These are phyloP conservation scores for Acaromyces ingoldii DNA, from an alignment of 1,284 basidiomycete genomes.

Conservation along the genomic window DNA sequence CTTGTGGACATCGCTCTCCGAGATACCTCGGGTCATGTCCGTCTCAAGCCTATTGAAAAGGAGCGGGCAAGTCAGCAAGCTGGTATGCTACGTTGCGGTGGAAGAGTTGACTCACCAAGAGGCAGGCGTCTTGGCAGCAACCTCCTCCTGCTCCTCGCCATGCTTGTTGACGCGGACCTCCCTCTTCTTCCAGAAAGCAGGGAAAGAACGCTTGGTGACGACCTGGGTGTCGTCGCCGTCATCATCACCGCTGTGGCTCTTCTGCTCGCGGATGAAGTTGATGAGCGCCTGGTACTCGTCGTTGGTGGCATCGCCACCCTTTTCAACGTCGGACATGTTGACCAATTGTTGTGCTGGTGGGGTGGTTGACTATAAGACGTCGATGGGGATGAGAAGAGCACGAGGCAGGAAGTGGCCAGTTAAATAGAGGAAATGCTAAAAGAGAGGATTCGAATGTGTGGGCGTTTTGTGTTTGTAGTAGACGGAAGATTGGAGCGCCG, in stretches of 20 bases:
- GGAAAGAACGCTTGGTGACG: conserved; percentile 46
- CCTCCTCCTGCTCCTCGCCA: conserved; percentile 47
- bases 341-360: background rate
- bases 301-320: conserved; percentile 17
- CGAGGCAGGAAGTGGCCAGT: no score
- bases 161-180: conserved; percentile 51
- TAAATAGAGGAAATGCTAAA: no score
- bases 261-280: conserved; percentile 47
- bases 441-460: no score
- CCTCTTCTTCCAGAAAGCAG: conserved; percentile 44
- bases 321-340: conserved; percentile 32
- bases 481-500: no score
- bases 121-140: conserved; percentile 46
- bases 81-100: background rate
- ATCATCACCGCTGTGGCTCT: conserved; percentile 28
- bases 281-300: conserved; percentile 48
- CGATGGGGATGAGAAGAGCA: no score
- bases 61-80: background rate
- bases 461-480: no score
- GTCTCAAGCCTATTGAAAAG: conserved; percentile 54
- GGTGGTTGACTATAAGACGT: no score
- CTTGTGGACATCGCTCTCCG: conserved; percentile 52
- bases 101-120: conserved; percentile 29
- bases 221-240: conserved; percentile 31
- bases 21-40: conserved; percentile 55